Evolutionary conservation across 495 filamentous ascomycete genomes (phyloP).

Genomic region (Daldinia vernicosa): DNA sequence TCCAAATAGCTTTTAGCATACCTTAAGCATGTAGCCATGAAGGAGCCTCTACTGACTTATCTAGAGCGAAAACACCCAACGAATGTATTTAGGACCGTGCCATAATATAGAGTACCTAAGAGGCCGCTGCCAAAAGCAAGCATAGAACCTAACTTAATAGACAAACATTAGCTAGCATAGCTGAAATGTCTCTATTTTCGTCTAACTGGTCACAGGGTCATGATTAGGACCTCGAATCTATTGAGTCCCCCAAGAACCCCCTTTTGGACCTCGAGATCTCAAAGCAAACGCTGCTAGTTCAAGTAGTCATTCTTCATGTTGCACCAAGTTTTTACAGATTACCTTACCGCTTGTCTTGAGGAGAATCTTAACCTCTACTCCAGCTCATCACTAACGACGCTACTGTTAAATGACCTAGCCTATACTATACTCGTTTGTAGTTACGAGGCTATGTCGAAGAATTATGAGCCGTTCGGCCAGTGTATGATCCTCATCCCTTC

Average conservation of each 20-base stretch:
- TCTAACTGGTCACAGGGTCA: background rate
- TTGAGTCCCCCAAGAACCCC: background rate
- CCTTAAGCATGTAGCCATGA: conserved; percentile 2
- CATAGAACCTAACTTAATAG: background rate
- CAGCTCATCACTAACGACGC: conserved; percentile 6
- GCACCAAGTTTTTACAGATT: conserved; percentile 11
- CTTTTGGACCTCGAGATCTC: background rate
- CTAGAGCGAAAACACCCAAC: background rate
- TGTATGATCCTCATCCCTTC: background rate
- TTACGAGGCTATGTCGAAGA: conserved; percentile 8
- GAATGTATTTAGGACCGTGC: background rate
- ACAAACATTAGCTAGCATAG: background rate
- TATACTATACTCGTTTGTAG: background rate
- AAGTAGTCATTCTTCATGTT: background rate
- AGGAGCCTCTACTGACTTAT: background rate
- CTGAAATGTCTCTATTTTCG: background rate
- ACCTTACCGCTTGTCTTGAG: background rate
- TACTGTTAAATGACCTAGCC: background rate
- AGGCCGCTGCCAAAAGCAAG: background rate
- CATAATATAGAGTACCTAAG: background rate
- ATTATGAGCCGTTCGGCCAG: background rate
- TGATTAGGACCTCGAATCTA: background rate
- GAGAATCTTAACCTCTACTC: background rate
- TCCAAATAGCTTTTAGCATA: background rate
- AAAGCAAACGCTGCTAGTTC: background rate